Conservation (phyloP, 345 rosid genomes). For the Populus euphratica region DNA sequence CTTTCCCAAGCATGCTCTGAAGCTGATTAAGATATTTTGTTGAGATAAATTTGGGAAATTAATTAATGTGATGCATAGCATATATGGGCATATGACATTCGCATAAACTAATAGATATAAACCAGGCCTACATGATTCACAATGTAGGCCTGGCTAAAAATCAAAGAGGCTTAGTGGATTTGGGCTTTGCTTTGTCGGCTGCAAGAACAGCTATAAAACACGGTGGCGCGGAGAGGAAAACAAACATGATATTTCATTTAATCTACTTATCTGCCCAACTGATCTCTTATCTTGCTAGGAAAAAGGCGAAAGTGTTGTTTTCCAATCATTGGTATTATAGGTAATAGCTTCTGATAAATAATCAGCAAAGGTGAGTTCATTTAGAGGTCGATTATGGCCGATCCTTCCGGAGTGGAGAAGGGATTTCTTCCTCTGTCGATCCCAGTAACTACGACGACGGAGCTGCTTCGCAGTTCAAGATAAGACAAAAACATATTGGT, state of each 20-base stretch:
- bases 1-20: accelerated
- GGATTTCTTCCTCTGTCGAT: neutral
- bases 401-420: neutral
- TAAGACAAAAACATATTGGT: neutral
- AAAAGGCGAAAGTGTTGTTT: neutral
- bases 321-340: neutral
- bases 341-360: neutral
- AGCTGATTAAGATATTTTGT: too few species aligned
- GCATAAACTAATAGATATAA: too few species aligned
- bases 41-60: too few species aligned
- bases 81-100: neutral
- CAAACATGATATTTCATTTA: neutral
- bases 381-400: neutral
- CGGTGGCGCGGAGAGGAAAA: neutral
- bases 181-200: neutral
- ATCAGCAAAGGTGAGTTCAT: neutral
- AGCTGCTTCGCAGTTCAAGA: neutral
- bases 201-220: neutral
- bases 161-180: neutral
- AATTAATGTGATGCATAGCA: neutral
- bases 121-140: neutral
- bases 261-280: neutral
- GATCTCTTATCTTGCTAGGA: neutral
- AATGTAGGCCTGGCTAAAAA: neutral
- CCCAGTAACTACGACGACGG: neutral